Evolutionary conservation across 2,329 filamentous ascomycete genomes (phyloP).

Genomic region (Curvularia verruculosa): DNA sequence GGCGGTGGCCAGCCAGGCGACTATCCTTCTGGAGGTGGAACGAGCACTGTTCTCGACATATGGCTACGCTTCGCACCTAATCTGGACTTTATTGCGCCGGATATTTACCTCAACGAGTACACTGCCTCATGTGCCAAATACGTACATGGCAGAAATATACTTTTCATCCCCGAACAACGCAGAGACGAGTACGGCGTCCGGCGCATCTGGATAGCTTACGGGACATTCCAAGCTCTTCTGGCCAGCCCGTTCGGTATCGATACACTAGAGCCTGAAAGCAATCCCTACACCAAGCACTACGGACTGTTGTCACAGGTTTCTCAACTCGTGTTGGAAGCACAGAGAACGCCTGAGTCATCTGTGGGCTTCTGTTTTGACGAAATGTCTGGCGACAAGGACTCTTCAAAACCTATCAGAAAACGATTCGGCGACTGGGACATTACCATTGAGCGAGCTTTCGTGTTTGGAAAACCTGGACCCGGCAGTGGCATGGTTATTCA

Average conservation of each 20-base stretch:
- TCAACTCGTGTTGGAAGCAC: constrained; percentile 49
- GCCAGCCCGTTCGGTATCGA: constrained; percentile 49
- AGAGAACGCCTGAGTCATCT: constrained; percentile 30
- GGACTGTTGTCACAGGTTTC: constrained; percentile 46
- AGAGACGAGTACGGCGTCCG: constrained; percentile 52
- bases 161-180: constrained; percentile 61
- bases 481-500: constrained; percentile 55
- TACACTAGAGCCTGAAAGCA: constrained; percentile 43
- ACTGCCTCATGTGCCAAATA: constrained; percentile 54
- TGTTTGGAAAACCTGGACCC: constrained; percentile 53
- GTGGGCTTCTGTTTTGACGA: constrained; percentile 56
- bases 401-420: constrained; percentile 37
- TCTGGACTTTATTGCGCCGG: constrained; percentile 57
- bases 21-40: constrained; percentile 56
- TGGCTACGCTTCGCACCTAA: constrained; percentile 54
- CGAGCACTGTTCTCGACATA: constrained; percentile 47
- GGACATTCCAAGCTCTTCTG: constrained; percentile 28
- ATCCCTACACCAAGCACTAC: constrained; percentile 50
- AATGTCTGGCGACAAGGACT: constrained; percentile 33
- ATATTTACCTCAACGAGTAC: constrained; percentile 59
- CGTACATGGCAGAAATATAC: constrained; percentile 51
- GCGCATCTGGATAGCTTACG: constrained; percentile 36
- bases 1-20: constrained; percentile 54
- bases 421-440: constrained; percentile 48
- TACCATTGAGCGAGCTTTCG: constrained; percentile 53